Conservation (phyloP, 2,329 filamentous ascomycete species). For the Scolecobasidium constrictum region DNA sequence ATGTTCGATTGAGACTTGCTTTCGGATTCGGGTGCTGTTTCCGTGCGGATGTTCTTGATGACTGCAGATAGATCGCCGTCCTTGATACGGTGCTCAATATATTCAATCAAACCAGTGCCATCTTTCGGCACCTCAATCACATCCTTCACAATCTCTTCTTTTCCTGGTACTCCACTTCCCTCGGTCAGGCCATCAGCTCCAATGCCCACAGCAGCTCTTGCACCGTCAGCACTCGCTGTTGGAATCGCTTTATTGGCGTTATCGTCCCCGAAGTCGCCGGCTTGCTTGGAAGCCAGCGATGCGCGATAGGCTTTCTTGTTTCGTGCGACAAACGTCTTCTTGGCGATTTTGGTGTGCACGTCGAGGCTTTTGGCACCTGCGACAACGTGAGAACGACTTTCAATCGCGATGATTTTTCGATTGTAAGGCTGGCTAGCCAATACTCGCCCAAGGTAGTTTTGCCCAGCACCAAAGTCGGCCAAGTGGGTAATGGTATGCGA, state of each 20-base stretch:
- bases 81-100: conserved; percentile 63
- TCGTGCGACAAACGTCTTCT: conserved; percentile 60
- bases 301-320: conserved; percentile 70
- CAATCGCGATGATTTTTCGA: conserved; percentile 78
- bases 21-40: conserved; percentile 14
- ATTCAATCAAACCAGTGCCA: conserved; percentile 62
- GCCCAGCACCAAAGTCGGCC: conserved; percentile 90
- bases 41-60: conserved; percentile 44
- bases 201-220: not conserved
- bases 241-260: conserved; percentile 1
- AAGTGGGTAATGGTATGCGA: conserved; percentile 60
- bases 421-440: conserved; percentile 80
- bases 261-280: conserved; percentile 23
- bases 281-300: conserved; percentile 31
- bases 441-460: conserved; percentile 88
- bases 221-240: not conserved
- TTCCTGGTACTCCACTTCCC: not conserved
- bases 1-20: conserved; percentile 19
- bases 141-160: conserved; percentile 11
- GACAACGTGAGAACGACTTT: conserved; percentile 79
- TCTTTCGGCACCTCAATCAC: conserved; percentile 36
- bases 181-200: not conserved
- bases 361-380: conserved; percentile 76
- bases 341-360: conserved; percentile 64
- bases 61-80: conserved; percentile 62